Percentiles rank a stretch among this genome's conserved stretches.
Evolutionary conservation across 345 rosid species (phyloP).

Genomic region (Raphanus raphanistrum): DNA sequence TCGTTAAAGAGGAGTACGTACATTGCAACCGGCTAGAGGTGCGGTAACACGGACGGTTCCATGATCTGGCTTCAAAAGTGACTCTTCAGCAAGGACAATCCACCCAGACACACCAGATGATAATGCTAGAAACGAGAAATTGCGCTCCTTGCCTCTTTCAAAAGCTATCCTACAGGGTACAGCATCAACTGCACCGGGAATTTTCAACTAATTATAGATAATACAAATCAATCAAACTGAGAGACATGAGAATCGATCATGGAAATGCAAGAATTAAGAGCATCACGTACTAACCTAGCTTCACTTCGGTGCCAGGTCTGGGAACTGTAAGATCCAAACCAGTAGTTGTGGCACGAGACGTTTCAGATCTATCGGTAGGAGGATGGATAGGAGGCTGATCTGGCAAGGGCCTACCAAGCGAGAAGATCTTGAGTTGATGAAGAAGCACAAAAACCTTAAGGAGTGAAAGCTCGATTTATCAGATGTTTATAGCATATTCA

Average conservation of each 20-base stretch:
- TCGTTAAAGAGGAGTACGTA: neutral
- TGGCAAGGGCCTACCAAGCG: slow-evolving; percentile 69
- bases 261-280: neutral
- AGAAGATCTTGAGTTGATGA: slow-evolving; percentile 86
- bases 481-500: slow-evolving; percentile 18
- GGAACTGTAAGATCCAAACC: slow-evolving; percentile 70
- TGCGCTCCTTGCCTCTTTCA: slow-evolving; percentile 91
- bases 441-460: slow-evolving; percentile 81
- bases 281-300: slow-evolving; percentile 54
- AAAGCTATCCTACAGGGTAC: slow-evolving; percentile 92
- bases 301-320: slow-evolving; percentile 76
- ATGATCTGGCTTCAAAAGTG: slow-evolving; percentile 37
- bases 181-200: slow-evolving; percentile 72
- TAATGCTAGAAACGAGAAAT: slow-evolving; percentile 66
- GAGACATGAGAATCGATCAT: neutral
- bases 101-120: slow-evolving; percentile 77
- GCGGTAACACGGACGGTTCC: slow-evolving; percentile 81
- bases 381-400: slow-evolving; percentile 72
- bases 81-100: slow-evolving; percentile 70
- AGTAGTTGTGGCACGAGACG: slow-evolving; percentile 65
- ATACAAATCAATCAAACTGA: slow-evolving; percentile 20
- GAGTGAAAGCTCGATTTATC: slow-evolving; percentile 24
- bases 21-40: slow-evolving; percentile 76
- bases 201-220: neutral
- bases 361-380: slow-evolving; percentile 48